Base-by-base conservation (phyloP, 306 rosid species). In the Hippophae gyantsensis region DNA sequence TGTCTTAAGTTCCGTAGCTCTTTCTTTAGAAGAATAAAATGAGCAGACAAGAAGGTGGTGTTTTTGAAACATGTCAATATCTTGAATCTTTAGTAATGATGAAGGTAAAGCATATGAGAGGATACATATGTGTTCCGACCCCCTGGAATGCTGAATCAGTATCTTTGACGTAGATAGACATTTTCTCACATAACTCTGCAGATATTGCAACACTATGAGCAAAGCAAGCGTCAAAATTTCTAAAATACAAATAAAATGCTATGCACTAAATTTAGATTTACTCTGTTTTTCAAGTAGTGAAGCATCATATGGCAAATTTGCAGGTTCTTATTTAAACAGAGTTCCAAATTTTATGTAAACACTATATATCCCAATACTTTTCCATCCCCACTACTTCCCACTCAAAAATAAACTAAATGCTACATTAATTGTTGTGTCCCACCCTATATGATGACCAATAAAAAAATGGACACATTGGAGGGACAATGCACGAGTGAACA, bases 81-180 rank as follows among this genome's bases (percentile, higher is more conserved):
- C 11, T 48, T 7, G 12, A 25, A 5, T 52, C 45, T 7, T 45
- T 38, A 14, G 49, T 18, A 25, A 55, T 6, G 23, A 50, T 61
- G 50, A 52, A 71, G n/a, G 61, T 64, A 61, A 72, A 71, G 50
- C 48, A 26, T 25, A 52, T n/a, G n/a, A 52, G 67, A 85, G 98
- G 98, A 90, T 90, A 90, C 96, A 85, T 60, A 57, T 76, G 79
- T 55, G 86, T 66, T 77, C 96, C 98, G 23, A 92, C 95, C 14
- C 78, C 80, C 74, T 71, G 89, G 72, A 90, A 90, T 48, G 78
- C 80, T 7, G 84, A 75, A 66, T 90, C 98, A 54, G 71, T 57
- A 63, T 87, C 98, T 76, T 90, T 87, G 71, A 69, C 69, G 75
- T 45, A 65, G 49, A 76, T n/a, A 61, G 87, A 74, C 96, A 92